Percentiles rank a stretch among this genome's conserved stretches.
These are phyloP conservation scores for Kwoniella bestiolae DNA, from an alignment of 768 basidiomycete species.

Conservation along the genomic window DNA sequence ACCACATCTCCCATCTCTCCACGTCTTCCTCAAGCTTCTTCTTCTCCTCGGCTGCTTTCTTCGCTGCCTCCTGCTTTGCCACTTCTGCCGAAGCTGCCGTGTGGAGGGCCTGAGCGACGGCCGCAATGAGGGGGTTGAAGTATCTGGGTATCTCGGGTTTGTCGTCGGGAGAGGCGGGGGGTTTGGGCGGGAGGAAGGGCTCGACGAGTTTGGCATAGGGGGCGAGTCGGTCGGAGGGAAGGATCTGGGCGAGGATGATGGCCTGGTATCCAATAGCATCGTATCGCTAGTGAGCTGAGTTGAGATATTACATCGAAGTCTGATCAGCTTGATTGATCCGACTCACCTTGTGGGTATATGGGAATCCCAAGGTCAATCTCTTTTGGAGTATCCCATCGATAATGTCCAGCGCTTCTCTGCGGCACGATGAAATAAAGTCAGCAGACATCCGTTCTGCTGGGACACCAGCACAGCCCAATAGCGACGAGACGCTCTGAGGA, in stretches of 20 bases:
- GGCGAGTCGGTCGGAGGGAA: constrained; percentile 2
- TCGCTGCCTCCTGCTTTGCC: not conserved
- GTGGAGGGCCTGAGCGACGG: not conserved
- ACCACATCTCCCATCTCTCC: constrained; percentile 21
- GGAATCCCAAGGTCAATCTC: constrained; percentile 8
- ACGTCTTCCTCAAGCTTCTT: constrained; percentile 18
- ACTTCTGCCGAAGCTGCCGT: not conserved
- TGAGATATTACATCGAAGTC: too few relatives aligned
- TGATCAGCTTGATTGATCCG: not conserved
- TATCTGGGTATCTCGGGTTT: not conserved
- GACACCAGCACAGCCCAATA: too few relatives aligned
- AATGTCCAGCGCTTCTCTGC: constrained; percentile 15
- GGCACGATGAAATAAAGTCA: too few relatives aligned
- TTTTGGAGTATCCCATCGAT: constrained; percentile 18
- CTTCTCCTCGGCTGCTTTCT: constrained; percentile 11
- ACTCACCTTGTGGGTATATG: constrained; percentile 16
- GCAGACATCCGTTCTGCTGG: too few relatives aligned
- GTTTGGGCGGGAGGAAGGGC: constrained; percentile 3
- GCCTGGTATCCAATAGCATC: not conserved
- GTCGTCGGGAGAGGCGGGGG: not conserved
- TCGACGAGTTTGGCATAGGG: constrained; percentile 15
- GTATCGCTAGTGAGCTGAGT: too few relatives aligned
- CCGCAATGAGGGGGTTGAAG: constrained; percentile 10
- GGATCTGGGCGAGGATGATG: constrained; percentile 14
- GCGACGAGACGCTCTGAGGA: not conserved